Base-by-base conservation (phyloP, 176 grass and related monocot genomes). In the Eremochloa ophiuroides region DNA sequence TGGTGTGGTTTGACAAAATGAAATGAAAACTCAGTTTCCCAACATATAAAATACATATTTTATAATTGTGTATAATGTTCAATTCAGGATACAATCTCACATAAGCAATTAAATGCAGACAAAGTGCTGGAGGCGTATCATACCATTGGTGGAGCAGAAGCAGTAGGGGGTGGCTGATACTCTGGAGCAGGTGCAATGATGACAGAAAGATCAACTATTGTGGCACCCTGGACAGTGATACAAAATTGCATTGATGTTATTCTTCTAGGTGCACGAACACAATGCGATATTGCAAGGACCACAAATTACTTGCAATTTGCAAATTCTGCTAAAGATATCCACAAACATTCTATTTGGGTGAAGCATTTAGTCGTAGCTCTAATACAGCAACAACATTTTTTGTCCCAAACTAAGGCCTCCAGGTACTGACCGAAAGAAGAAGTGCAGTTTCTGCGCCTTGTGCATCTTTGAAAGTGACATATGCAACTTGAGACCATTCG, bases 401-500 rank as follows among this genome's bases (percentile, higher is more conserved):
- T 23, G 9, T 56, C 53, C n/a, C 53, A 58, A 58, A 9, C 53
- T 2, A 53, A 77, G 39, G 40, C 23, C 66, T 46, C 69, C 33
- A 67, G 47, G 30, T 63, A 89, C 91, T 87, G 34, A 99, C 96
- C 33, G 96, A 99, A 80, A 99, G 96, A 82, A 99, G 93, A 80
- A 95, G 88, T 62, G 96, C 91, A 64, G 96, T 95, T 74, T 95
- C 93, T 82, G 96, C 93, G 77, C 93, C 96, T 62, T 99, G 91
- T 18, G 75, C 62, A 23, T 95, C 96, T 87, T 91, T 93, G 82
- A 99, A 99, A 67, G 96, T 95, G 26, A 99, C 96, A 88, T 90
- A 95, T 82, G 96, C 96, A 89, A 99, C 79, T 79, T 99, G 96
- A 62, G 93, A 95, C 90, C 92, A 98, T 60, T 94, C 92, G 77